These are phyloP conservation scores for Oryza meyeriana DNA, from an alignment of 176 grass and related monocot genomes.

Conservation along the genomic window DNA sequence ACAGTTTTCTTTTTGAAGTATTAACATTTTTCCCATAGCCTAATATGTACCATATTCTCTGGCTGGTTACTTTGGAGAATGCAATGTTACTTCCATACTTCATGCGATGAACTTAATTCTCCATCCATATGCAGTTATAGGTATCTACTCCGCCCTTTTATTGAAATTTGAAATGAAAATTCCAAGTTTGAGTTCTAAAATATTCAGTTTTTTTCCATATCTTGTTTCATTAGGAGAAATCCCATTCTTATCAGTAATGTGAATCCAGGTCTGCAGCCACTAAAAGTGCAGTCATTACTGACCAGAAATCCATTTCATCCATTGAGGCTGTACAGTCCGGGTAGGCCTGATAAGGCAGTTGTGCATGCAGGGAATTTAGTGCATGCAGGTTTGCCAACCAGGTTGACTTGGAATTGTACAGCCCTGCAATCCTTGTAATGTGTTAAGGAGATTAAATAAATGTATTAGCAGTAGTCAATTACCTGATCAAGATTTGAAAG, in stretches of 20 bases:
- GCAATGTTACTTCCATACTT: neutral
- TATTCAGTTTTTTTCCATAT: neutral
- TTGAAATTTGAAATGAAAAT: neutral
- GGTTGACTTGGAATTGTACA: neutral
- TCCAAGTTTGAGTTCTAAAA: neutral
- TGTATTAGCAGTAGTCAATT: conserved; percentile 5
- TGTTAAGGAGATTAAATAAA: conserved; percentile 17
- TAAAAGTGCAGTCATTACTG: neutral
- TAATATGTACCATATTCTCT: neutral
- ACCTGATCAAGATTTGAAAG: conserved; percentile 99
- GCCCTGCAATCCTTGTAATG: neutral
- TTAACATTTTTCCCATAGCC: too few species aligned
- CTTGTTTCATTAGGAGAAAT: conserved; percentile 8
- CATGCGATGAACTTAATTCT: neutral
- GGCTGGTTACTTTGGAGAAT: neutral
- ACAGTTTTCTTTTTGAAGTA: neutral
- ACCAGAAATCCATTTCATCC: neutral
- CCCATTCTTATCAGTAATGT: neutral
- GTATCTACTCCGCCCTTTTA: neutral
- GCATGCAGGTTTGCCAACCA: neutral
- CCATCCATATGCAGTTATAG: neutral
- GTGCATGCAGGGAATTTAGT: neutral
- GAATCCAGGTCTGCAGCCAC: conserved; percentile 5
- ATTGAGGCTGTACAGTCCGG: neutral
- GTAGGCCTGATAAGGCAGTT: neutral